Conservation (phyloP, 1,139 yeast species). For the Kazachstania sp. region DNA sequence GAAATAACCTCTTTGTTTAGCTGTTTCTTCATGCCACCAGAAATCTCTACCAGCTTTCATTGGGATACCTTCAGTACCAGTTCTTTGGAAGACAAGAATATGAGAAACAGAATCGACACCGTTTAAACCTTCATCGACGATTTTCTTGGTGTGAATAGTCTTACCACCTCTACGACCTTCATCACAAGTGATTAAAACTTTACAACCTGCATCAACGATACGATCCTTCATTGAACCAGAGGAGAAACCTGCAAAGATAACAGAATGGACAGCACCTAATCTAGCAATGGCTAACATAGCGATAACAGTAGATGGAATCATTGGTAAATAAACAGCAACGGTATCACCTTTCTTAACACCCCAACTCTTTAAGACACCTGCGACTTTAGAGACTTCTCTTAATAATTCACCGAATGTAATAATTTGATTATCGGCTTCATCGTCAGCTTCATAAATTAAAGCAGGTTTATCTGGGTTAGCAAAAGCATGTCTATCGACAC, state of each 20-base stretch:
- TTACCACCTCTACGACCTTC: slow-evolving; percentile 97
- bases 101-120: slow-evolving; percentile 73
- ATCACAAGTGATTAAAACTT: slow-evolving; percentile 88
- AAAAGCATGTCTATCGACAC: slow-evolving; percentile 94
- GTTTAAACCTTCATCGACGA: slow-evolving; percentile 86
- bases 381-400: slow-evolving; percentile 79
- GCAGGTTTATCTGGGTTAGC: slow-evolving; percentile 83
- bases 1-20: slow-evolving; percentile 71
- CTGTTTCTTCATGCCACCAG: slow-evolving; percentile 88
- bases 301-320: slow-evolving; percentile 92
- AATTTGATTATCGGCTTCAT: slow-evolving; percentile 61
- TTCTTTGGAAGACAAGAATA: slow-evolving; percentile 80
- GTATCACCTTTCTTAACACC: slow-evolving; percentile 92
- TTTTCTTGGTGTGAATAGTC: slow-evolving; percentile 69
- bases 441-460: slow-evolving; percentile 91
- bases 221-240: slow-evolving; percentile 91
- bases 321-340: slow-evolving; percentile 93
- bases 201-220: slow-evolving; percentile 78
- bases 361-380: slow-evolving; percentile 78
- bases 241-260: slow-evolving; percentile 93
- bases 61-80: slow-evolving; percentile 48
- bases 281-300: slow-evolving; percentile 89
- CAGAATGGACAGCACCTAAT: slow-evolving; percentile 91
- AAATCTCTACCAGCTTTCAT: slow-evolving; percentile 80
- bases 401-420: slow-evolving; percentile 83